A percentile compares a stretch with the other conserved stretches of the same genome.
phyloP scores from a whole-genome alignment of 2,329 filamentous ascomycete genomes.

The Fusarium lyarnte region DNA sequence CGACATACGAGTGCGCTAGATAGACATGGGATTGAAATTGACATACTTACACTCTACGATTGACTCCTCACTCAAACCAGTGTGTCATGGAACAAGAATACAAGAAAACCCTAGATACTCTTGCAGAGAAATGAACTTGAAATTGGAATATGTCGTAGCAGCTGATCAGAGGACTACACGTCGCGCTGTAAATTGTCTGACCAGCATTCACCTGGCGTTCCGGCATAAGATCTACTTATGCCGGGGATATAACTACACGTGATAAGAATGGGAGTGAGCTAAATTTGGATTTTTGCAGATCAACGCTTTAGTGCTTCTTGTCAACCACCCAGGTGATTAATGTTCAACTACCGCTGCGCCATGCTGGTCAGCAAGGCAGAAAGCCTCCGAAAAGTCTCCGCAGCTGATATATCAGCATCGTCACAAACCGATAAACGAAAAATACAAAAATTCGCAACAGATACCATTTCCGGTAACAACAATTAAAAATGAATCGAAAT shows the following conservation, averaged over 20 bases:
- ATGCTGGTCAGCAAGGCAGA: neutral
- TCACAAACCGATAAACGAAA: neutral
- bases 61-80: no score
- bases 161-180: no score
- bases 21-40: no score
- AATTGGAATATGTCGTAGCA: neutral
- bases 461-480: fast-evolving
- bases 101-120: no score
- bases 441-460: neutral
- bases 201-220: neutral
- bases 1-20: no score
- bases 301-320: neutral
- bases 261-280: fast-evolving
- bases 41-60: fast-evolving
- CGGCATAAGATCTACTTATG: neutral
- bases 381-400: neutral
- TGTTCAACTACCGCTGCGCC: neutral
- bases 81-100: neutral
- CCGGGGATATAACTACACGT: no score
- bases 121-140: neutral
- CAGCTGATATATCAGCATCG: neutral
- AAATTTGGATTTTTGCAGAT: neutral
- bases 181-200: neutral
- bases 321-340: neutral
- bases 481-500: conserved; percentile 1